phyloP scores from a whole-genome alignment of 2,329 filamentous ascomycete species.

The Paraconiothyrium brasiliense region DNA sequence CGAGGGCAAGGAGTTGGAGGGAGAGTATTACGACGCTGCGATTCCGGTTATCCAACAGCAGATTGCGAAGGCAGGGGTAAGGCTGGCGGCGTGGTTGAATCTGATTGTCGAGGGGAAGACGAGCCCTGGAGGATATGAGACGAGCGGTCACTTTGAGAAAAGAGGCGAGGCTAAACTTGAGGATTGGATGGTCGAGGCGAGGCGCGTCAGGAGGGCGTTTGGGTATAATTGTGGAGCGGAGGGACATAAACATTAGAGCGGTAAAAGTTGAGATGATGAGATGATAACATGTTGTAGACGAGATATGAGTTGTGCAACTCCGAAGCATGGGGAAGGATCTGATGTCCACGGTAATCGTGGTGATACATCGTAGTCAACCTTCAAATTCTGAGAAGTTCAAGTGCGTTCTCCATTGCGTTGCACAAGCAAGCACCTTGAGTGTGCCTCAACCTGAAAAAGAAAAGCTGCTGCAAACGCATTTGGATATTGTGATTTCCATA shows the following conservation, averaged over 20 bases:
- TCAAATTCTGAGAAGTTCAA: no score
- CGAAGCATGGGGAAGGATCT: no score
- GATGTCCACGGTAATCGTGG: no score
- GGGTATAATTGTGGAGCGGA: constrained; percentile 38
- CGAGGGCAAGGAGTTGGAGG: constrained; percentile 49
- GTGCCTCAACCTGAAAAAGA: no score
- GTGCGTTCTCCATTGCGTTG: no score
- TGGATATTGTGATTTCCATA: no score
- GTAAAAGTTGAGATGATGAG: background rate
- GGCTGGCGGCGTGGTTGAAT: constrained; percentile 45
- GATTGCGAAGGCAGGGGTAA: constrained; percentile 53
- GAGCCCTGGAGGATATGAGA: constrained; percentile 12
- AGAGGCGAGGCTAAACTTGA: constrained; percentile 30
- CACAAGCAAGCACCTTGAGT: no score
- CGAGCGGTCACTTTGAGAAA: constrained; percentile 19
- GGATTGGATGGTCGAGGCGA: constrained; percentile 41
- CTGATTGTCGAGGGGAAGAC: constrained; percentile 34
- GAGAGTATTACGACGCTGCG: constrained; percentile 46
- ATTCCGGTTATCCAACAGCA: constrained; percentile 53
- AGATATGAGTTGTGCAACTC: background rate
- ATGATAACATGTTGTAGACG: background rate
- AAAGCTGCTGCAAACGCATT: no score
- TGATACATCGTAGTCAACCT: no score
- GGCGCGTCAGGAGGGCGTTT: constrained; percentile 37
- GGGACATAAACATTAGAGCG: constrained; percentile 33